These are phyloP conservation scores for Schrenkiella parvula DNA, from an alignment of 345 rosid species.

Conservation along the genomic window DNA sequence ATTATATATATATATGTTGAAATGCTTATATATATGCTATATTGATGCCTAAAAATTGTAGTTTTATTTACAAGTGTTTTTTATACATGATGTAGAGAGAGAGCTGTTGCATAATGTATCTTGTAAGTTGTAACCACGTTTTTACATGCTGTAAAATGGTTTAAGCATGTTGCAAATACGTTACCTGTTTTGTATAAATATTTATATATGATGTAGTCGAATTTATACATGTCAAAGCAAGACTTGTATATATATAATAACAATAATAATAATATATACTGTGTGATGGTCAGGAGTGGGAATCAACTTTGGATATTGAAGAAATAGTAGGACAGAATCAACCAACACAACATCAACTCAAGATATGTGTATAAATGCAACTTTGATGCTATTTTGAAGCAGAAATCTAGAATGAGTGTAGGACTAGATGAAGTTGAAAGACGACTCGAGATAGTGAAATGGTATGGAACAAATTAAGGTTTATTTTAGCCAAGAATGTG, in stretches of 20 bases:
- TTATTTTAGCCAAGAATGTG: too few relatives aligned
- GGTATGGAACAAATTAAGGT: background rate
- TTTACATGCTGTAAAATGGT: background rate
- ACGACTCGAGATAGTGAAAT: background rate
- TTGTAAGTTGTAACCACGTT: too few relatives aligned
- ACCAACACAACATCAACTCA: background rate
- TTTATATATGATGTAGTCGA: background rate
- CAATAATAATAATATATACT: too few relatives aligned
- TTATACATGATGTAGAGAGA: background rate
- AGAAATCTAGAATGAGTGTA: background rate
- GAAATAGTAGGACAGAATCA: background rate
- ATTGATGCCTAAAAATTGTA: too few relatives aligned
- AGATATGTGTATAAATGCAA: background rate
- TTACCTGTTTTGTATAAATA: too few relatives aligned
- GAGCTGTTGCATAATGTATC: background rate
- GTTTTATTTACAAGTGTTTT: too few relatives aligned
- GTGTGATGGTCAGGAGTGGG: background rate
- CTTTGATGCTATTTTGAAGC: background rate
- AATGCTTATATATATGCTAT: background rate
- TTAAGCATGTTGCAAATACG: background rate
- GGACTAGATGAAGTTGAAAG: background rate
- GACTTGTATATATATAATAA: too few relatives aligned
- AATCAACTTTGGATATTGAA: background rate
- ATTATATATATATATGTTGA: background rate
- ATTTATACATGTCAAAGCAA: background rate